Evolutionary conservation across 441 rosid species (phyloP).

Genomic region (Viola pubescens): DNA sequence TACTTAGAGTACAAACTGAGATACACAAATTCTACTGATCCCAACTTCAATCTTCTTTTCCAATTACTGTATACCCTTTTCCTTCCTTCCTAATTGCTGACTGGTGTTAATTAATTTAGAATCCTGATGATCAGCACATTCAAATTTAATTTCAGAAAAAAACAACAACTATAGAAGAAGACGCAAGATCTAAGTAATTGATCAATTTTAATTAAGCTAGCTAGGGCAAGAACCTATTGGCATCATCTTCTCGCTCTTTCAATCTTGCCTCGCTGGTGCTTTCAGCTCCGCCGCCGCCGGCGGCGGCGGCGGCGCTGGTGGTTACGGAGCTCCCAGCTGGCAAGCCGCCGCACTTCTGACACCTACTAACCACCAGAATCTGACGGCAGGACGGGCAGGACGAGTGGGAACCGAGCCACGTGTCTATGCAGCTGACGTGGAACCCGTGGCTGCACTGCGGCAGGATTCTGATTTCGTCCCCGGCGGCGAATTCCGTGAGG

Average conservation of each 20-base stretch:
- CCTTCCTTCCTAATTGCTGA: too few species aligned
- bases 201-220: background rate
- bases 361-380: constrained; percentile 52
- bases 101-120: background rate
- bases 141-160: too few species aligned
- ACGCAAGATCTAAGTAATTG: too few species aligned
- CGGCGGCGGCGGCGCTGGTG: constrained; percentile 11
- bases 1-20: background rate
- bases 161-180: too few species aligned
- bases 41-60: background rate
- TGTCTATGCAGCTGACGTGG: constrained; percentile 83
- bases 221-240: constrained; percentile 46
- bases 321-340: constrained; percentile 25
- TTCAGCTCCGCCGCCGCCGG: constrained; percentile 19
- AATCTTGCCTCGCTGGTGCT: constrained; percentile 28
- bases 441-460: constrained; percentile 92
- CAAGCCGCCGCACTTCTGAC: constrained; percentile 69
- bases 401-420: constrained; percentile 89
- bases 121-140: background rate
- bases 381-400: constrained; percentile 98
- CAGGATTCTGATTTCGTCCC: constrained; percentile 72
- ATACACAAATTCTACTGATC: background rate
- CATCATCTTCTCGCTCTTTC: constrained; percentile 45
- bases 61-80: background rate
- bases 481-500: constrained; percentile 29